Percentiles rank a stretch among this genome's conserved stretches.
Conservation (phyloP, 177 flowering plant genomes). For the Telopea speciosissima region DNA sequence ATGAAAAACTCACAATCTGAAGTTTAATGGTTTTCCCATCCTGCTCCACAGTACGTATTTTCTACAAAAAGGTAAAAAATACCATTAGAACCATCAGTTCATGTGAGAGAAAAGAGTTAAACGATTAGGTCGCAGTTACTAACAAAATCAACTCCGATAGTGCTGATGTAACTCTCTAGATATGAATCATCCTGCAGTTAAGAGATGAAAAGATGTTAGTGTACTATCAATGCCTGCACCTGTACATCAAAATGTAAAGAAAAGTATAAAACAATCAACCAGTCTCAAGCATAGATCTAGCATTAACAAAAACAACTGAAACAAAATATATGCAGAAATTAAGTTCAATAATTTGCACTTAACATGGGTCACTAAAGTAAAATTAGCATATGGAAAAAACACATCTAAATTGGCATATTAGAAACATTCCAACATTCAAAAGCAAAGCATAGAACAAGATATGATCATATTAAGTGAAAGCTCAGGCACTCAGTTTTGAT, state of each 20-base stretch:
- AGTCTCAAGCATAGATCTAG: background rate
- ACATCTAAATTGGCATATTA: no score
- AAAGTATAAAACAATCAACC: background rate
- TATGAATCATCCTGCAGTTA: constrained; percentile 74
- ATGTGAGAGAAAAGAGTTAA: background rate
- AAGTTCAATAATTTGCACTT: no score
- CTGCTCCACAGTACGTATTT: constrained; percentile 89
- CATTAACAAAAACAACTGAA: no score
- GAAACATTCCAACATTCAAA: no score
- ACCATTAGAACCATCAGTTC: background rate
- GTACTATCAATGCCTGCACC: background rate
- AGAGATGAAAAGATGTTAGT: background rate
- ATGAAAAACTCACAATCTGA: constrained; percentile 57
- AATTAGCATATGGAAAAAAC: no score
- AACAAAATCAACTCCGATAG: constrained; percentile 91
- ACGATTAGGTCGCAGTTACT: constrained; percentile 19
- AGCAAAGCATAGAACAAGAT: no score
- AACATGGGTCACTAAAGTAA: no score
- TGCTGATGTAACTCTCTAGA: constrained; percentile 85
- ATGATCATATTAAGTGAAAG: background rate
- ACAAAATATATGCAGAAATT: no score
- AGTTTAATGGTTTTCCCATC: constrained; percentile 86
- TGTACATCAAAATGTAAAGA: background rate
- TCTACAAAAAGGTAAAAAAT: constrained; percentile 34
- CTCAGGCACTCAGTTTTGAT: background rate